A percentile compares a stretch with the other conserved stretches of the same genome.
These are phyloP conservation scores for Tolypocladium tropicale DNA, from an alignment of 2,329 filamentous ascomycete genomes.

Conservation along the genomic window DNA sequence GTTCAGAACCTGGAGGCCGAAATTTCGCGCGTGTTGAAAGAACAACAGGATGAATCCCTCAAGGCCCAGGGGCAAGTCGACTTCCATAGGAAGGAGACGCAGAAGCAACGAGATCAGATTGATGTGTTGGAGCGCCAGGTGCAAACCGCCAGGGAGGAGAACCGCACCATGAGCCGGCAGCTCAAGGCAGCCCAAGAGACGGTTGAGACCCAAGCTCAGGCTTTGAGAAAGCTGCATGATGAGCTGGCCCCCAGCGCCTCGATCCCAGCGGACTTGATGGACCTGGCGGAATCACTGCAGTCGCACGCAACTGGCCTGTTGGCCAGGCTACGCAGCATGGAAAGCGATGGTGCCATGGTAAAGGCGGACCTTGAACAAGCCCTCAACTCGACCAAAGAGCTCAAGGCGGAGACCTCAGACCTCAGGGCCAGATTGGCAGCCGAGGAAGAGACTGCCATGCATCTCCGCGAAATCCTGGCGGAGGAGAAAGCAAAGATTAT, in stretches of 20 bases:
- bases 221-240: constrained; percentile 47
- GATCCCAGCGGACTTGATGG: constrained; percentile 44
- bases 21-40: constrained; percentile 51
- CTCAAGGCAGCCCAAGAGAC: constrained; percentile 40
- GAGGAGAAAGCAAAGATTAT: constrained; percentile 42
- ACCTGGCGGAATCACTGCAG: constrained; percentile 50
- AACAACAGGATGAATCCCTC: constrained; percentile 44
- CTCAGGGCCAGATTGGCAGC: constrained; percentile 40
- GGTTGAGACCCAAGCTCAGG: constrained; percentile 39
- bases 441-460: constrained; percentile 40
- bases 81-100: constrained; percentile 50
- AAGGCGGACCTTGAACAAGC: constrained; percentile 53
- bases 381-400: constrained; percentile 40
- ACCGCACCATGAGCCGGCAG: constrained; percentile 38
- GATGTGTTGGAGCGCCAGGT: constrained; percentile 49
- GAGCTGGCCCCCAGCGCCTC: constrained; percentile 44
- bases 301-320: constrained; percentile 47
- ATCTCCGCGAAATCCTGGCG: constrained; percentile 42
- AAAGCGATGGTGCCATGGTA: constrained; percentile 49
- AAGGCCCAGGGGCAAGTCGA: constrained; percentile 53
- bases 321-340: constrained; percentile 47
- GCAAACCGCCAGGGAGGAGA: constrained; percentile 43
- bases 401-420: constrained; percentile 47
- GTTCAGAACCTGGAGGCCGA: constrained; percentile 61
- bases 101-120: constrained; percentile 48